Conservation (phyloP, 345 rosid species). For the Salix caprea region DNA sequence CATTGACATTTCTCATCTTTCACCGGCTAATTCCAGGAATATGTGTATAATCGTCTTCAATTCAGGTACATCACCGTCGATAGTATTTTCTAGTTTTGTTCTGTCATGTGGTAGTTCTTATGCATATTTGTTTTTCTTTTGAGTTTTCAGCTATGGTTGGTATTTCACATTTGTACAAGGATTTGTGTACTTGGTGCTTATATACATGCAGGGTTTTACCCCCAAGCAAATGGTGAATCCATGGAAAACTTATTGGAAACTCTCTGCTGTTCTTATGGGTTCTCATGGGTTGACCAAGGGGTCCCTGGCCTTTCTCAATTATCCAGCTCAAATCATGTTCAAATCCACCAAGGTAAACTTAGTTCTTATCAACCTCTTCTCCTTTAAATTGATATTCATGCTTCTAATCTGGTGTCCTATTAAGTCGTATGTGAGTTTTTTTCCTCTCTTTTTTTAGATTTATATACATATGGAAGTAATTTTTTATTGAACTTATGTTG, state of each 20-base stretch:
- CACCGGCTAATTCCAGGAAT: conserved; percentile 53
- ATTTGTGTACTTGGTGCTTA: conserved; percentile 77
- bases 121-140: not conserved
- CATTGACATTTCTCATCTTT: not conserved
- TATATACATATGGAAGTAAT: not conserved
- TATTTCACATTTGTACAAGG: conserved; percentile 98
- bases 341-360: conserved; percentile 89
- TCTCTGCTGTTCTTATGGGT: conserved; percentile 97
- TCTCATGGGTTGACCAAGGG: conserved; percentile 96
- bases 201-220: conserved; percentile 90
- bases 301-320: conserved; percentile 90
- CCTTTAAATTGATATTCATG: not conserved
- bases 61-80: conserved; percentile 52
- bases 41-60: conserved; percentile 84
- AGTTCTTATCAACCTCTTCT: not conserved
- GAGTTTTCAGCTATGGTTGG: conserved; percentile 85
- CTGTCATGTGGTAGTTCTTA: not conserved
- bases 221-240: conserved; percentile 90
- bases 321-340: conserved; percentile 92
- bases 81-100: not conserved
- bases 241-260: conserved; percentile 88
- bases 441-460: too few species aligned
- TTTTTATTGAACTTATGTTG: not conserved
- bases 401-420: not conserved
- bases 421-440: not conserved